Evolutionary conservation across 148 eudicot genomes (phyloP).

Genomic region (Nyssa sinensis): DNA sequence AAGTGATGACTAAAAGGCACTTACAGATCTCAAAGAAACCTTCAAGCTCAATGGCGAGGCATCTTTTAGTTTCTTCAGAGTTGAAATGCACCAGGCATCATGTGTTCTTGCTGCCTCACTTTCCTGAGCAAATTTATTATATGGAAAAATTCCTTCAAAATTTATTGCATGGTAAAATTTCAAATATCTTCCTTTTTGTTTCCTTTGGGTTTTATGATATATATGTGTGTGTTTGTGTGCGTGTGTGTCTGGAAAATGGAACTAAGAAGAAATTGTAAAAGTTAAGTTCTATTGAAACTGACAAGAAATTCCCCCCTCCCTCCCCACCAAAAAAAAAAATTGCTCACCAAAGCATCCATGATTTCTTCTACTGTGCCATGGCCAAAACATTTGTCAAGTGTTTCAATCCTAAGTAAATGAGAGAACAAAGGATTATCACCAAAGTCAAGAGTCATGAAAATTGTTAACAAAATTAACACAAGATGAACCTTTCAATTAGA

Average conservation of each 20-base stretch:
- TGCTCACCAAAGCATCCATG: conserved; percentile 68
- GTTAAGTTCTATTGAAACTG: not conserved
- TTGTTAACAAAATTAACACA: not conserved
- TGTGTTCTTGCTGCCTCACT: conserved; percentile 62
- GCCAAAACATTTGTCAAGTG: conserved; percentile 72
- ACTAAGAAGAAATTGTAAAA: not conserved
- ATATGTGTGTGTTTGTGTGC: not conserved
- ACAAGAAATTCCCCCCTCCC: no score
- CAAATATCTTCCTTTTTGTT: not conserved
- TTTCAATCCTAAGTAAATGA: conserved; percentile 61
- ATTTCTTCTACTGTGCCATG: conserved; percentile 87
- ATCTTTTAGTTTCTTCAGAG: conserved; percentile 59
- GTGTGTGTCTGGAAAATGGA: no score
- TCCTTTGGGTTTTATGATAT: not conserved
- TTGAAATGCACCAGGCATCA: conserved; percentile 68
- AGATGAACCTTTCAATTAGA: not conserved
- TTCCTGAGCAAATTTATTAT: conserved; percentile 44
- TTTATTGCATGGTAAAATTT: not conserved
- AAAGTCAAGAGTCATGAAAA: not conserved
- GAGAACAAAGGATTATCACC: conserved; percentile 13
- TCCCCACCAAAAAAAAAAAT: no score
- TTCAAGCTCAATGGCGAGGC: conserved; percentile 89
- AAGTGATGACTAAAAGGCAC: conserved; percentile 28
- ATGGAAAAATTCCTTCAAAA: not conserved
- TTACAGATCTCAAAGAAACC: conserved; percentile 79